Base-by-base conservation (phyloP, 179 eudicot genomes). In the Gypsophila paniculata region DNA sequence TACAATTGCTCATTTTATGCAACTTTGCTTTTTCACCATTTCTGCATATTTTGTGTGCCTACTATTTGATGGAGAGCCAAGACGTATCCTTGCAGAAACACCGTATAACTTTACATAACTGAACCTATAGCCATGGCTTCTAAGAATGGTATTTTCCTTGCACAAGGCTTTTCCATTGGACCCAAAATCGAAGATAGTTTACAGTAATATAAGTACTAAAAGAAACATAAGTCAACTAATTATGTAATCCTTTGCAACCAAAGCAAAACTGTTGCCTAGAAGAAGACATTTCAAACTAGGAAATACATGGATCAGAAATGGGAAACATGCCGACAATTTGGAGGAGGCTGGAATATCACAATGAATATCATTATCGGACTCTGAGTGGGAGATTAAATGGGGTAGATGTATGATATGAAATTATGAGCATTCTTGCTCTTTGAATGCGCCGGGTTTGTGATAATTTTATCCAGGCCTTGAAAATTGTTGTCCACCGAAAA, bases 1-100 rank as follows among this genome's bases (percentile, higher is more conserved):
- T 94, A 81, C 69, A 79, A 34, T 53, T 61, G 36, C 59, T 72
- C 38, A 32, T 74, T 19, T 67, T 72, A 58, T 26, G 69, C 38
- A 18, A 69, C 75, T 74, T 68, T 38, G 36, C 61, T 49, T 36
- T 8, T 61, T 21, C 25, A 25, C 49, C 9, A 11, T 54, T 42
- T 25, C 29, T 8, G 38, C 44, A 9, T 67, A 29, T 44, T 42
- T 60, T 55, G 59, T 54, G 61, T 65, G 39, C 19, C 42, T 49
- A 2, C 44, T 4, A 23, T 8, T 57, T 44, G 59, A 6, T 63
- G 70, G 22, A 76, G 18, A 39, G 38, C 60, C 6, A 42, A 46
- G 49, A 67, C 23, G 12, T 46, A 14, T 55, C 65, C 60, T 63
- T 38, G 25, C 49, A 53, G 9, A 17, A 5, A 53, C 58, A 53